A percentile compares a stretch with the other conserved stretches of the same genome.
Evolutionary conservation across 805 yeast genomes (phyloP).

Genomic region (Lachancea quebecensis): DNA sequence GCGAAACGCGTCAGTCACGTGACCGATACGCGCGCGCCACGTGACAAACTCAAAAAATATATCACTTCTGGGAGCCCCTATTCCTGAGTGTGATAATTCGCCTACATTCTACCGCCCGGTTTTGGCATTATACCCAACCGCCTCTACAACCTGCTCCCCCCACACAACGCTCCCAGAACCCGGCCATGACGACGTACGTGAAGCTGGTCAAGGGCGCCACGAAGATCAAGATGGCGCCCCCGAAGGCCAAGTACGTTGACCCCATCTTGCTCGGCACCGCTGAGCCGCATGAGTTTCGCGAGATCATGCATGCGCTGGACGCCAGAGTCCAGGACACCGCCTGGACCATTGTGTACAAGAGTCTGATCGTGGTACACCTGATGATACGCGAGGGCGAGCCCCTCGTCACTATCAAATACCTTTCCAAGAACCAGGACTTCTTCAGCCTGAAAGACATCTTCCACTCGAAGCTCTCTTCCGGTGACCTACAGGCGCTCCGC

Average conservation of each 20-base stretch:
- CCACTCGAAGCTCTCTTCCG: constrained; percentile 29
- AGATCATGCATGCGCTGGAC: constrained; percentile 60
- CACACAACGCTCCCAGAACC: neutral
- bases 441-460: constrained; percentile 38
- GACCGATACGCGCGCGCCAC: neutral
- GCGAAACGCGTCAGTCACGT: no score
- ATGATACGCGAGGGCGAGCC: constrained; percentile 89
- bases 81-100: neutral
- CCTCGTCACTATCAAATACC: constrained; percentile 61
- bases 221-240: constrained; percentile 86
- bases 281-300: constrained; percentile 43
- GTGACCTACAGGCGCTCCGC: constrained; percentile 50
- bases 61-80: constrained; percentile 3
- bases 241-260: constrained; percentile 91
- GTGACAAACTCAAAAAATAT: no score
- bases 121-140: no score
- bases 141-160: neutral
- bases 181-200: constrained; percentile 54
- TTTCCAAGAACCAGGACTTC: constrained; percentile 44
- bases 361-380: constrained; percentile 77
- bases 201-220: constrained; percentile 77
- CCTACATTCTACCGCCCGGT: no score
- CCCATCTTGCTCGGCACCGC: constrained; percentile 62
- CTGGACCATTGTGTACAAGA: constrained; percentile 87
- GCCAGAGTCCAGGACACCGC: constrained; percentile 67